Evolutionary conservation across 2,329 filamentous ascomycete genomes (phyloP).

Genomic region (Dichotomopilus funicola): DNA sequence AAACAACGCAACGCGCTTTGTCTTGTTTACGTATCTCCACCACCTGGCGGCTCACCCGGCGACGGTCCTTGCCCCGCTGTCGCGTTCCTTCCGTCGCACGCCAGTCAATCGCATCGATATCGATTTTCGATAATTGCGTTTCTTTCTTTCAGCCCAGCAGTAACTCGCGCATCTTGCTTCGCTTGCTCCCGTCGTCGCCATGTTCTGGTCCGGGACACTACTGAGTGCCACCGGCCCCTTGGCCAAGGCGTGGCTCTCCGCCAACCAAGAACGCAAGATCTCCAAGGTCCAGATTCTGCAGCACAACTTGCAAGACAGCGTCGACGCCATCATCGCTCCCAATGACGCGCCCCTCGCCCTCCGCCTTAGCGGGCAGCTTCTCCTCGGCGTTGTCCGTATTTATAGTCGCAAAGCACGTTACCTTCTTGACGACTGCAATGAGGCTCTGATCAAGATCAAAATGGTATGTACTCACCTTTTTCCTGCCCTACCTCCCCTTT

Average conservation of each 20-base stretch:
- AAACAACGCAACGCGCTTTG: conserved; percentile 19
- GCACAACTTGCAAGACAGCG: conserved; percentile 89
- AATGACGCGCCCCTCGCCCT: conserved; percentile 92
- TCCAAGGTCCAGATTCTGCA: conserved; percentile 95
- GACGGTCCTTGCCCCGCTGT: conserved; percentile 7
- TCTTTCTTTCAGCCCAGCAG: conserved; percentile 1
- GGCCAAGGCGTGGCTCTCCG: conserved; percentile 95
- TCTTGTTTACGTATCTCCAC: conserved; percentile 21
- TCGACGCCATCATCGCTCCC: conserved; percentile 88
- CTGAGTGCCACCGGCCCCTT: conserved; percentile 94
- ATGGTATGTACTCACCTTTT: conserved; percentile 57
- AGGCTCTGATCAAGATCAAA: conserved; percentile 95
- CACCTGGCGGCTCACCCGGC: conserved; percentile 8
- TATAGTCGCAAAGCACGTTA: conserved; percentile 97
- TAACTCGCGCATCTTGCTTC: conserved; percentile 16
- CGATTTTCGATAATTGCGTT: not conserved
- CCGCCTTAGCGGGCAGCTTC: conserved; percentile 84
- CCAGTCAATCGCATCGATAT: not conserved
- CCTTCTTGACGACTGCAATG: conserved; percentile 92
- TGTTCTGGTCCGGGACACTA: conserved; percentile 98
- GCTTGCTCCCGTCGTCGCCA: conserved; percentile 40
- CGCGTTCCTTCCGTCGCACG: conserved; percentile 11
- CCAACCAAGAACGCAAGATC: conserved; percentile 96
- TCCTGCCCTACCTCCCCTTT: not conserved
- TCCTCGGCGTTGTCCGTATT: conserved; percentile 93